These are phyloP conservation scores for Zopfia rhizophila DNA, from an alignment of 2,329 filamentous ascomycete species.

Conservation along the genomic window DNA sequence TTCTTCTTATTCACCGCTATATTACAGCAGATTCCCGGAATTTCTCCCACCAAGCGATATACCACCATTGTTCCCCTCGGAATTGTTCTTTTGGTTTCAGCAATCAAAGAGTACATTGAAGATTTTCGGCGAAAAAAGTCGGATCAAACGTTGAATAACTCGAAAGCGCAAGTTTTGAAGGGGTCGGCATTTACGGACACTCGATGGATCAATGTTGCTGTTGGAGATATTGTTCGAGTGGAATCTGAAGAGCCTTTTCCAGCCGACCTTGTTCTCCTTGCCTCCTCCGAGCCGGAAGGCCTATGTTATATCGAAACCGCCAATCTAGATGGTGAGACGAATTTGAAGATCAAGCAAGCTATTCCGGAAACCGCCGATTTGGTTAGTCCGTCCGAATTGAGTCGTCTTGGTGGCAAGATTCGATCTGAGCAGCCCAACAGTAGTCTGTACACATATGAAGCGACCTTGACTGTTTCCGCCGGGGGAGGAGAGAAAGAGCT, in stretches of 20 bases:
- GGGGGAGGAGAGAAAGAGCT: conserved; percentile 95
- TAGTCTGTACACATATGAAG: conserved; percentile 98
- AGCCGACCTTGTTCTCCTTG: conserved; percentile 89
- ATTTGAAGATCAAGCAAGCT: conserved; percentile 98
- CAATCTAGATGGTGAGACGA: conserved; percentile 97
- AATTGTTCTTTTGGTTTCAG: conserved; percentile 92
- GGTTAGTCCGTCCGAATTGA: conserved; percentile 87
- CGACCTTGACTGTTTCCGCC: conserved; percentile 88
- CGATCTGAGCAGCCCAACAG: conserved; percentile 98
- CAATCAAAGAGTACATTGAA: conserved; percentile 92
- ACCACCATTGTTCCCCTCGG: conserved; percentile 95
- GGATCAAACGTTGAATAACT: conserved; percentile 87
- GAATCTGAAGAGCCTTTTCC: conserved; percentile 96
- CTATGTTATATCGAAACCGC: conserved; percentile 99
- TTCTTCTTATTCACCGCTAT: conserved; percentile 99
- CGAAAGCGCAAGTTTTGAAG: conserved; percentile 82
- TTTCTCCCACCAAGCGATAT: conserved; percentile 94
- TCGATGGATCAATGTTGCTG: conserved; percentile 92
- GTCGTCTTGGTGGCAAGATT: conserved; percentile 84
- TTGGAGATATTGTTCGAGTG: conserved; percentile 92
- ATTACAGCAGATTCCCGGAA: conserved; percentile 92
- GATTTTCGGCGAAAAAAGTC: conserved; percentile 90
- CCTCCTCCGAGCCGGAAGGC: conserved; percentile 96
- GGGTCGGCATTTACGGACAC: conserved; percentile 86
- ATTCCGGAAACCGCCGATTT: conserved; percentile 90